Percentiles rank a stretch among this genome's conserved stretches.
These are phyloP conservation scores for Aspergillus olivimuriae DNA, from an alignment of 495 filamentous ascomycete species.

Conservation along the genomic window DNA sequence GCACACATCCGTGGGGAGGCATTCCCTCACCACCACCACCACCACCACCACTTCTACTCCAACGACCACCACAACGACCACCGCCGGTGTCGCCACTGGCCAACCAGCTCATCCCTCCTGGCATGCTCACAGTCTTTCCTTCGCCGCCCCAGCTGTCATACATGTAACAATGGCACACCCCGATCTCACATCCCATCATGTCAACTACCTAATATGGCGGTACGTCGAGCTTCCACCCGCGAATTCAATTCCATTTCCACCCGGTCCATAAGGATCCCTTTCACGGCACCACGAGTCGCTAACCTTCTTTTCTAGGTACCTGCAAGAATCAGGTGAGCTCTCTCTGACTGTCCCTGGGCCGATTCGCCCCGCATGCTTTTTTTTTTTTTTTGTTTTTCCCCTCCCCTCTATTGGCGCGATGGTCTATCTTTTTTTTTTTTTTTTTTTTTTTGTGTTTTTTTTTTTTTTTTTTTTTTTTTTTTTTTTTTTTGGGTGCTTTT, in stretches of 20 bases:
- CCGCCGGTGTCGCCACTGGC: neutral
- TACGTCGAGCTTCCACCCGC: slow-evolving; percentile 41
- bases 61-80: neutral
- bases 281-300: slow-evolving; percentile 11
- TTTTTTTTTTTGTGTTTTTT: too few species aligned
- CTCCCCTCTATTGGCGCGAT: too few species aligned
- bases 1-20: neutral
- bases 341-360: too few species aligned
- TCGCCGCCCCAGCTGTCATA: slow-evolving; percentile 30
- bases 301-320: slow-evolving; percentile 56
- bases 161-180: slow-evolving; percentile 46
- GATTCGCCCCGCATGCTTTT: too few species aligned
- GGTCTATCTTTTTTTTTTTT: slow-evolving; percentile 10
- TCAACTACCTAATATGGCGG: slow-evolving; percentile 99
- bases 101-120: slow-evolving; percentile 21
- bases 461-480: slow-evolving; percentile 11
- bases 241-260: neutral
- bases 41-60: slow-evolving; percentile 4
- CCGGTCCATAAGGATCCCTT: too few species aligned
- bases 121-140: slow-evolving; percentile 32
- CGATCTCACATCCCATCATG: slow-evolving; percentile 77
- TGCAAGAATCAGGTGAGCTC: slow-evolving; percentile 80
- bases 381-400: slow-evolving; percentile 7
- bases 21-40: neutral
- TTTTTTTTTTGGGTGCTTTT: slow-evolving; percentile 2